Conservation (phyloP, 202 grass and related monocot genomes). For the Schoenoplectus tabernaemontani region DNA sequence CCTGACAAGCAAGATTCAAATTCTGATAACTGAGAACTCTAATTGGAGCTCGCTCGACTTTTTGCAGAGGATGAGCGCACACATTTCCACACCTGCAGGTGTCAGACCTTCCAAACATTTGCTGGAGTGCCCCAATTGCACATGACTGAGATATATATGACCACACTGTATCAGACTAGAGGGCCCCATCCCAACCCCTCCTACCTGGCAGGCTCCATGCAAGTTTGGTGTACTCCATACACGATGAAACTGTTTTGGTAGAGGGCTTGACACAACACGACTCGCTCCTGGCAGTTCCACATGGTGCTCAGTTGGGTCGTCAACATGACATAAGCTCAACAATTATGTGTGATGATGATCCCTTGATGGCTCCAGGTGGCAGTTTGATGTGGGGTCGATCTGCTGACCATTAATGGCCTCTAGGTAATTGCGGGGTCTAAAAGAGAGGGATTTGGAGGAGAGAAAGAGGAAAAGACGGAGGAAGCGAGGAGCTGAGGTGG, state of each 20-base stretch:
- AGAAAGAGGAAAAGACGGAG: slow-evolving; percentile 57
- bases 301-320: not conserved
- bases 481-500: slow-evolving; percentile 47
- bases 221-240: slow-evolving; percentile 17
- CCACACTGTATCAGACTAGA: not conserved
- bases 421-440: not conserved
- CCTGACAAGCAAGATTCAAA: not conserved
- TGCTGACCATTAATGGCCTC: not conserved
- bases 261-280: not conserved
- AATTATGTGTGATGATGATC: not conserved
- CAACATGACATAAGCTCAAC: not conserved
- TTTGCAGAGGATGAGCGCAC: not conserved
- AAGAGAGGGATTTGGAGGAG: not conserved
- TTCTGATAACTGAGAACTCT: slow-evolving; percentile 13
- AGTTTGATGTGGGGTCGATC: not conserved
- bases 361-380: not conserved
- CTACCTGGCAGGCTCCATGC: not conserved
- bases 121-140: not conserved
- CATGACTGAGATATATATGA: not conserved
- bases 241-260: not conserved
- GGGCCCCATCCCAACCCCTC: not conserved
- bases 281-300: not conserved
- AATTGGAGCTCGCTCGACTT: not conserved
- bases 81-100: not conserved
- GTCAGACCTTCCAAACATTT: slow-evolving; percentile 7